Evolutionary conservation across 1,284 basidiomycete genomes (phyloP), one percentile per base, ranked within the genome.

Genomic region (Trichosporon inkin): DNA sequence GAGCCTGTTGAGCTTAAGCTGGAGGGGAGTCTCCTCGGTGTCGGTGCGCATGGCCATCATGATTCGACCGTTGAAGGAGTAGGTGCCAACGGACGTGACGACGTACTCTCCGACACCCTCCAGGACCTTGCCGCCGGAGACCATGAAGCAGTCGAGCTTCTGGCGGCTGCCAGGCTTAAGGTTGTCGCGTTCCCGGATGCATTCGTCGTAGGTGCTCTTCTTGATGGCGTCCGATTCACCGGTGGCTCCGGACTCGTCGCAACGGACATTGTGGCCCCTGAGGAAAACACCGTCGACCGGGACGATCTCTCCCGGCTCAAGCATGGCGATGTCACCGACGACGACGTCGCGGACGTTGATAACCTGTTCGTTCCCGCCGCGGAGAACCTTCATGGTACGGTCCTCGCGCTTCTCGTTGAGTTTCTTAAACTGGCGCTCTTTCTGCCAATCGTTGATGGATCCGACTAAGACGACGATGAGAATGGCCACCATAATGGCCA

Each of bases 361-460:
- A 39, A 91, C 80, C 65, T 82, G 84, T 69, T 96, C 92, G 35
- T 81, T 79, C 28, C 93, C 93, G 65, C 85, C 83, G 11, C 96
- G 89, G 61, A 97, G 87, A 56, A 92, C 89, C 78, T 96, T 97
- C 71, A 98, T 87, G 10, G 85, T 85, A 52, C 95, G 89, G 70
- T 96, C 92, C 61, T 98, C 96, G 79, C 96, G 96, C 80, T 96
- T 90, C 67, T 90, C 90, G 73, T 97, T 97, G 56, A 99, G 84
- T 38, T 82, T 82, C 71, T 89, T 87, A 81, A 99, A 98, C 79
- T 99, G 95, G 7, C 86, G 86, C 76, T 99, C 95, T 80, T 99
- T 98, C 78, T 98, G 93, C 87, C 90, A 99, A 66, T 79, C 78
- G 64, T 79, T 80, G 63, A 78, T 67, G 36, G 76, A 76, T 22